Base-by-base conservation (phyloP, 331 rosid genomes). In the Acacia pycnantha region DNA sequence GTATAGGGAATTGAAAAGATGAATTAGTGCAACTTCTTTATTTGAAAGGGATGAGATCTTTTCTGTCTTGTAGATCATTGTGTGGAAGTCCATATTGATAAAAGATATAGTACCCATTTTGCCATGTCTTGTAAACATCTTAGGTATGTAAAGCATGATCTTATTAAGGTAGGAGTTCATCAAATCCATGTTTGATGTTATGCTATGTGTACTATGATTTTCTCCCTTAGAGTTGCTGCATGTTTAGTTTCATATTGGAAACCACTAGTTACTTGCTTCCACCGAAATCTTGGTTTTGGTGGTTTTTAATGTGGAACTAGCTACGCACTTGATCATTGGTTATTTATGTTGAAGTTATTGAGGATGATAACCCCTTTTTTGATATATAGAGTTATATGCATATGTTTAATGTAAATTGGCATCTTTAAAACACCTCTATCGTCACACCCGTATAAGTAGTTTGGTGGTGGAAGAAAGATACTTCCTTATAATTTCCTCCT, bases 401-500 rank as follows among this genome's bases (percentile, higher is more conserved):
- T 77, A 66, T 46, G 62, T 74, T 80, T 35, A 26, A 44, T 41
- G 68, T 56, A 40, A 83, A 33, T 58, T 6, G 73, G 50, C 65
- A 65, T 82, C 69, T 83, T 47, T 29, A 46, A 59, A 78, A 72
- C 37, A 66, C 26, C 44, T 61, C 41, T n/a, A n/a, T 24, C 31
- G 12, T 51, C 37, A 72, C 77, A 5, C 69, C 44, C 51, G 69
- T 54, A 19, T 54, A 29, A 50, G 74, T 79, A 62, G 73, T 73
- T 66, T 70, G 40, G 14, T 33, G 43, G 67, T 59, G 40, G 43
- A 59, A 51, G 68, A 33, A 41, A 37, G 48, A 21, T 35, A 70
- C 65, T 73, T 84, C 65, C 56, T 86, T 43, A 26, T 54, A 33
- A 40, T 64, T 18, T 84, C 78, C 64, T 69, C 29, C 29, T 5